Conservation (phyloP, 257 asterid genomes). For the Phtheirospermum japonicum region DNA sequence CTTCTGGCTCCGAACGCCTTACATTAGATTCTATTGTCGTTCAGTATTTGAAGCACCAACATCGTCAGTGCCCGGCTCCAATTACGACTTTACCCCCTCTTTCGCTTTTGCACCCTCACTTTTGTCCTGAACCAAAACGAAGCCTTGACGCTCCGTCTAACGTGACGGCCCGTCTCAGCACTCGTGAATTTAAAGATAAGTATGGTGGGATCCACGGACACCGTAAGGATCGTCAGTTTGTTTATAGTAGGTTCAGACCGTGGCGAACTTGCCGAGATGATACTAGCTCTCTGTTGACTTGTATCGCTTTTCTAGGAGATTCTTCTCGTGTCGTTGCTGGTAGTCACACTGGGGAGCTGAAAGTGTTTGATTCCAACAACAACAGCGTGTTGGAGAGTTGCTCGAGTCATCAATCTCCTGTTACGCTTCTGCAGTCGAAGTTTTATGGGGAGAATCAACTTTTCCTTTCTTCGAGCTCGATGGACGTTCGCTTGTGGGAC, state of each 20-base stretch:
- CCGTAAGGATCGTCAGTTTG: conserved; percentile 93
- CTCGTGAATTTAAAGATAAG: conserved; percentile 77
- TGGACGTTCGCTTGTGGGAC: conserved; percentile 90
- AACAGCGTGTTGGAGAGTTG: conserved; percentile 64
- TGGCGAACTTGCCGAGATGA: conserved; percentile 97
- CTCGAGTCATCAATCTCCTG: conserved; percentile 78
- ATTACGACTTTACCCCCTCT: conserved; percentile 98
- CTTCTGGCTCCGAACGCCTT: conserved; percentile 59
- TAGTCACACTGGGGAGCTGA: conserved; percentile 87
- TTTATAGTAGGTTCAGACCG: conserved; percentile 91
- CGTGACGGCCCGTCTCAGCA: conserved; percentile 81
- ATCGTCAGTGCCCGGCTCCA: conserved; percentile 98
- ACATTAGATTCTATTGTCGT: conserved; percentile 88
- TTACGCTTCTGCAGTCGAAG: conserved; percentile 73
- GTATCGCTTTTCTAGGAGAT: conserved; percentile 83
- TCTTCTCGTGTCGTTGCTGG: conserved; percentile 81
- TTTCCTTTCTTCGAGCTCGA: conserved; percentile 76
- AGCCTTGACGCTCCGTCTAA: conserved; percentile 95
- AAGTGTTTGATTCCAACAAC: conserved; percentile 79
- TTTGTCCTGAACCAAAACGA: conserved; percentile 91
- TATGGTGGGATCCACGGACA: conserved; percentile 79
- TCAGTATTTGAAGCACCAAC: conserved; percentile 96
- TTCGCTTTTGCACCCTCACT: conserved; percentile 91
- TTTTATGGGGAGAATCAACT: conserved; percentile 62
- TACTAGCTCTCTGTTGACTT: conserved; percentile 60